These are phyloP conservation scores for Epichloe gansuensis DNA, from an alignment of 2,329 filamentous ascomycete genomes.

Conservation along the genomic window DNA sequence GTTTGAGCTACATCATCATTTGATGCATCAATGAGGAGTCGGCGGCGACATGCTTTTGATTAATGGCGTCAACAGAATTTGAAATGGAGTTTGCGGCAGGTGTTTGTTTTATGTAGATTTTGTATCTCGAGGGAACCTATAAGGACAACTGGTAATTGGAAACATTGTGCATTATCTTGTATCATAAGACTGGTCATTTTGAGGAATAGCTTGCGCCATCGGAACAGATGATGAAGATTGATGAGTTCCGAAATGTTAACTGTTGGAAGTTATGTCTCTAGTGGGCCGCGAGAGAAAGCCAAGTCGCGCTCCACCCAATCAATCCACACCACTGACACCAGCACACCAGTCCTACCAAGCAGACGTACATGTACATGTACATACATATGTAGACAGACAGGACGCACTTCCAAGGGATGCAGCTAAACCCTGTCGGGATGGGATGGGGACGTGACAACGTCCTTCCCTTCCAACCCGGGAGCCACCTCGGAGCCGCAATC, in stretches of 20 bases:
- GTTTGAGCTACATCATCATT: not conserved
- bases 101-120: not conserved
- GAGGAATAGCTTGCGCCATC: too few species aligned
- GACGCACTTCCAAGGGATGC: not conserved
- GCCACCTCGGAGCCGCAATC: constrained; percentile 3
- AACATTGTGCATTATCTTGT: not conserved
- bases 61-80: not conserved
- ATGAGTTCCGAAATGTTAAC: too few species aligned
- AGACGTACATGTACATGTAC: too few species aligned
- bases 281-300: not conserved
- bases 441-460: constrained; percentile 2
- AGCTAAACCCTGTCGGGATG: constrained; percentile 8
- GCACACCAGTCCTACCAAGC: too few species aligned
- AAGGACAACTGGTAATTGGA: constrained; percentile 2
- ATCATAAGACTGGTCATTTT: not conserved
- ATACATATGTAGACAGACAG: not conserved
- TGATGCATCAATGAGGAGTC: not conserved
- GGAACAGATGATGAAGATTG: too few species aligned
- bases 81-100: not conserved
- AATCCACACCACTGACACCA: not conserved
- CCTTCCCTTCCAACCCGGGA: not conserved
- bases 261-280: too few species aligned
- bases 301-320: not conserved
- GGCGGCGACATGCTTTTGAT: not conserved
- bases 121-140: not conserved